Base-by-base conservation (phyloP, 2,329 filamentous ascomycete species). In the Pseudogymnoascus pannorum region DNA sequence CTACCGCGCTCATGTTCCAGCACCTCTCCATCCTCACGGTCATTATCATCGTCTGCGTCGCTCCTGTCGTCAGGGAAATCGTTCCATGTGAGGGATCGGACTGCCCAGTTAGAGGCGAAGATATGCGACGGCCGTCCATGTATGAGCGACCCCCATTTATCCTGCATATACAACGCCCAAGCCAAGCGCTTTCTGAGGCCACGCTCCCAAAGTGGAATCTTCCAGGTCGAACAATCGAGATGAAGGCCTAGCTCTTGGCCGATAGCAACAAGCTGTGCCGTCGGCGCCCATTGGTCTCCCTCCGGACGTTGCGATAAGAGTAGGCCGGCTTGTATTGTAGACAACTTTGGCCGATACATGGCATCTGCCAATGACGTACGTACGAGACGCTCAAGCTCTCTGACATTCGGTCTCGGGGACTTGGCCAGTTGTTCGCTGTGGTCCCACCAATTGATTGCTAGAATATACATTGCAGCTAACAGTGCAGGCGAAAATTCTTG, bases 161-260 rank as follows among this genome's bases (percentile, higher is more conserved):
- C 92, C 75, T 96, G 91, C 87, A 95, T 93, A 72, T 94, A 96
- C 58, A 96, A 75, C 2, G 90, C 92, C 92, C 92, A 96, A 1
- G 91, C 91, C 42, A 96, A 82, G 57, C 92, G 84, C 72, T 93
- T 94, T 64, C 92, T 82, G 62, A 96, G 74, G 0, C 91, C 89
- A 67, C 89, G 88, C 73, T 96, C 92, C 91, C 92, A 96, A 0
- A 81, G 81, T 26, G 92, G 90, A 60, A 96, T 93, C 64, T 90
- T 90, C 92, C 92, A 96, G 59, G 80, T 79, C 4, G 87, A 85
- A 75, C 91, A 96, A 74, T 96, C 91, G 40, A 96, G 84, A 72
- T 97, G 92, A 38, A 97, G 78, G 54, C 92, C 92, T 2, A 97
- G 81, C 73, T 96, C 91, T 72, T 96, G 92, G 0, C 85, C 88